These are phyloP conservation scores for Aspergillus ochraceus DNA, from an alignment of 2,329 filamentous ascomycete genomes.

Conservation along the genomic window DNA sequence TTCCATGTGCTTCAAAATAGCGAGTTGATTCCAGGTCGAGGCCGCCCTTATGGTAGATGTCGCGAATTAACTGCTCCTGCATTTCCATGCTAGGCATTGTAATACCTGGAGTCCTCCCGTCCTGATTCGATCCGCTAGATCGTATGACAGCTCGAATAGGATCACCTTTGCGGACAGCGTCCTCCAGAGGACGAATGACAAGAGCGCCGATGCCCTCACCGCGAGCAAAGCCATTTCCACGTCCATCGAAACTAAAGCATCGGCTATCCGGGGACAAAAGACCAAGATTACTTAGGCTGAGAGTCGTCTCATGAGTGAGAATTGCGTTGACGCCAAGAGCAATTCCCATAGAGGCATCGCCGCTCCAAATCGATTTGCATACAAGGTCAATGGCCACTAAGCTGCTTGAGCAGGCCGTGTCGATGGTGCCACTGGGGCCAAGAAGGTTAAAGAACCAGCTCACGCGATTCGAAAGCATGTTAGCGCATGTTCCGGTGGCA, in stretches of 20 bases:
- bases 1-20: constrained; percentile 16
- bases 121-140: constrained; percentile 28
- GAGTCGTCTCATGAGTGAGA: constrained; percentile 13
- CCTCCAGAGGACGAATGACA: constrained; percentile 49
- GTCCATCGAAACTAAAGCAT: constrained; percentile 28
- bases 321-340: constrained; percentile 16
- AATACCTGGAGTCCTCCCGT: constrained; percentile 26
- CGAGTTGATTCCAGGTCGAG: constrained; percentile 5
- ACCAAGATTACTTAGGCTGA: constrained; percentile 11
- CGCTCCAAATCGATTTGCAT: constrained; percentile 20
- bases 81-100: constrained; percentile 26
- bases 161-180: constrained; percentile 48
- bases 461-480: constrained; percentile 34
- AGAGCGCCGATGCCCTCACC: constrained; percentile 53
- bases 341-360: constrained; percentile 18
- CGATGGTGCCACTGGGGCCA: constrained; percentile 29
- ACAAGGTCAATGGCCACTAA: constrained; percentile 26
- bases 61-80: constrained; percentile 35
- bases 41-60: constrained; percentile 12
- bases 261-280: constrained; percentile 12
- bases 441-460: constrained; percentile 28
- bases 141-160: constrained; percentile 38
- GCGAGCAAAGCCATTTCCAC: constrained; percentile 49
- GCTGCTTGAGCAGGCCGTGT: constrained; percentile 30
- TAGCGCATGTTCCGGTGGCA: constrained; percentile 25